These are phyloP conservation scores for Scedosporium dehoogii DNA, from an alignment of 2,329 filamentous ascomycete genomes.

Conservation along the genomic window DNA sequence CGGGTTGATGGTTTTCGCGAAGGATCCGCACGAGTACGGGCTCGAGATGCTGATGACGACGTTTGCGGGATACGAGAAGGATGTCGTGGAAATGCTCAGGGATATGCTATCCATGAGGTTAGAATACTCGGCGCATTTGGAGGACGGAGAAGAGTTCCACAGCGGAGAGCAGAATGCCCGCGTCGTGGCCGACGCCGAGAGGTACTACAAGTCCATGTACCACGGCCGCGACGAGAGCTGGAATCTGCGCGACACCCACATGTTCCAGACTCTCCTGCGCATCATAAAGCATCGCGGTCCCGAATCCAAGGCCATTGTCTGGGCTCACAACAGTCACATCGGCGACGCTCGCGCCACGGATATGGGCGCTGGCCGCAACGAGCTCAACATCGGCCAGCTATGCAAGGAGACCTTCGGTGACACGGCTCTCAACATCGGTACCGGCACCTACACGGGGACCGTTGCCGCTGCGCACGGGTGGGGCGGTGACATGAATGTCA, in stretches of 20 bases:
- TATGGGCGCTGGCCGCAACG: slow-evolving; percentile 32
- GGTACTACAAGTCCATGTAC: slow-evolving; percentile 43
- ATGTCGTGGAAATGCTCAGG: slow-evolving; percentile 33
- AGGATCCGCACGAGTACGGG: slow-evolving; percentile 38
- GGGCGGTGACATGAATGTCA: slow-evolving; percentile 40
- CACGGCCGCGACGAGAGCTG: slow-evolving; percentile 36
- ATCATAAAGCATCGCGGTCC: slow-evolving; percentile 28
- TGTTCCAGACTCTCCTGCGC: slow-evolving; percentile 37
- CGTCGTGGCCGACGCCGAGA: slow-evolving; percentile 36
- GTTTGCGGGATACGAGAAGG: slow-evolving; percentile 33
- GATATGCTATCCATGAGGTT: slow-evolving; percentile 31
- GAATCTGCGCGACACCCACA: slow-evolving; percentile 41
- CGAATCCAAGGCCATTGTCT: slow-evolving; percentile 36
- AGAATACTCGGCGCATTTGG: slow-evolving; percentile 23
- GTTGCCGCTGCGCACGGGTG: slow-evolving; percentile 41
- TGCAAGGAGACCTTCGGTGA: slow-evolving; percentile 31
- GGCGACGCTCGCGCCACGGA: slow-evolving; percentile 42
- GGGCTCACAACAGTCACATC: slow-evolving; percentile 43
- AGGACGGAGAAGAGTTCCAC: slow-evolving; percentile 35
- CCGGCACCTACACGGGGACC: slow-evolving; percentile 37
- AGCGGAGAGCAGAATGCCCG: slow-evolving; percentile 40
- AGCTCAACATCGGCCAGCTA: slow-evolving; percentile 44
- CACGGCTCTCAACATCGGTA: slow-evolving; percentile 22
- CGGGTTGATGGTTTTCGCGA: slow-evolving; percentile 35
- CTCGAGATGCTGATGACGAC: slow-evolving; percentile 24